Percentiles rank a stretch among this genome's conserved stretches.
phyloP scores from a whole-genome alignment of 2,329 filamentous ascomycete genomes.

The Scortechinia acanthostroma region DNA sequence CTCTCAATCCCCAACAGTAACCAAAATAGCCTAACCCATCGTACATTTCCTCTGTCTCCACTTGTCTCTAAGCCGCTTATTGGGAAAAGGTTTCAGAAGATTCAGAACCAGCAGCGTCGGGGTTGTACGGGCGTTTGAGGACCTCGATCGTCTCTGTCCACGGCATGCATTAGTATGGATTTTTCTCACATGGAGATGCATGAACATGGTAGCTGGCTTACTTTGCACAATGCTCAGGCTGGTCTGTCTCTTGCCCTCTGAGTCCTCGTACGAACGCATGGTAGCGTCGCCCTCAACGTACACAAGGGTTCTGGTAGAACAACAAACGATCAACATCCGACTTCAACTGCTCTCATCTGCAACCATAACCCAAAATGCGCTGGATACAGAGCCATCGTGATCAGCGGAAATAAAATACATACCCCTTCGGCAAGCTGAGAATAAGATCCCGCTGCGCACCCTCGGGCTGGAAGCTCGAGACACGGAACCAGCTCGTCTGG shows the following conservation, averaged over 20 bases:
- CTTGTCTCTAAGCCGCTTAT: neutral
- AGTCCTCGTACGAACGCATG: conserved; percentile 60
- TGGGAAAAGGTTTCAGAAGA: neutral
- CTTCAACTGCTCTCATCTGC: conserved; percentile 7
- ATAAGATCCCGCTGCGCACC: conserved; percentile 67
- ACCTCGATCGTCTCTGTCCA: conserved; percentile 35
- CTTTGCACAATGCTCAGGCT: conserved; percentile 71
- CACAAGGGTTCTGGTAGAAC: conserved; percentile 70
- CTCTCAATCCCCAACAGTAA: no score
- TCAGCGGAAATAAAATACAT: conserved; percentile 27
- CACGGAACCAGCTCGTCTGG: conserved; percentile 77
- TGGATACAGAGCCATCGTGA: no score
- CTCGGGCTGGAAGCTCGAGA: conserved; percentile 66
- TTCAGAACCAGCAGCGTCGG: neutral
- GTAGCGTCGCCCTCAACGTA: conserved; percentile 77
- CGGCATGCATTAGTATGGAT: conserved; percentile 4
- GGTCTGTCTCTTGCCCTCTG: conserved; percentile 61
- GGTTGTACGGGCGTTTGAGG: conserved; percentile 21
- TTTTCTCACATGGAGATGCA: neutral
- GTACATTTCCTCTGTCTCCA: no score
- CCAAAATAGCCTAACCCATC: no score
- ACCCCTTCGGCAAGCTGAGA: conserved; percentile 77
- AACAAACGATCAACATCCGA: conserved; percentile 31
- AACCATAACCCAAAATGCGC: conserved; percentile 9
- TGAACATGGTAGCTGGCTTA: conserved; percentile 40